A percentile compares a stretch with the other conserved stretches of the same genome.
These are phyloP conservation scores for Catenaria anguillulae DNA, from an alignment of 371 early-diverging fungal genomes.

Conservation along the genomic window DNA sequence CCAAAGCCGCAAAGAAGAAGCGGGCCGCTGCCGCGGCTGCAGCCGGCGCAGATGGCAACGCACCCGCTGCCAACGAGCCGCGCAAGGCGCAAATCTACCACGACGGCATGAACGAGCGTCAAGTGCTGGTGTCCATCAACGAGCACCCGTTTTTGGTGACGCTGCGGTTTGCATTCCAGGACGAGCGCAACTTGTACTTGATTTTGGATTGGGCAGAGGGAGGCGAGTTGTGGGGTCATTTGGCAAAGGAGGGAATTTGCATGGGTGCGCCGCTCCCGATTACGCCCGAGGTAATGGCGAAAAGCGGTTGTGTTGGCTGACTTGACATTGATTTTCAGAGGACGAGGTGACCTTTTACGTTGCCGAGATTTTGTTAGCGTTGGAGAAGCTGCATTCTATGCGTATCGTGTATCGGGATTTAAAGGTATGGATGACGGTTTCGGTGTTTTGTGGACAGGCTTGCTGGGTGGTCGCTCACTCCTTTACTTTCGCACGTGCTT, in stretches of 20 bases:
- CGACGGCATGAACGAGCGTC: not conserved
- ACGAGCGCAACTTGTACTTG: not conserved
- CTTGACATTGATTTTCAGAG: not conserved
- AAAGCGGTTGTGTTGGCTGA: too few species aligned
- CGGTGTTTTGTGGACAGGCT: too few species aligned
- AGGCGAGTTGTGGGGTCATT: not conserved
- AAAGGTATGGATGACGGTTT: slow-evolving; percentile 20
- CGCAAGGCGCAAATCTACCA: not conserved
- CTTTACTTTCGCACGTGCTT: too few species aligned
- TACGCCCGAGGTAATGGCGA: too few species aligned
- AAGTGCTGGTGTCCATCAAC: not conserved
- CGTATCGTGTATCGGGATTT: slow-evolving; percentile 48
- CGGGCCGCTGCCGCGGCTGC: too few species aligned
- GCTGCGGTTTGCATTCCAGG: slow-evolving; percentile 4
- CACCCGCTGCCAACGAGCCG: not conserved
- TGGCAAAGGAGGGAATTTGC: not conserved
- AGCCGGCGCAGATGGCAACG: not conserved
- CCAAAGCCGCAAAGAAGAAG: not conserved
- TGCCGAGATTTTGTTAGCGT: slow-evolving; percentile 45
- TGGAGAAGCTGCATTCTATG: slow-evolving; percentile 45
- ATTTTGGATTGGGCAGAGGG: not conserved
- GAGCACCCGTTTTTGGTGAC: not conserved
- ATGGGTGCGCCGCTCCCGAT: not conserved
- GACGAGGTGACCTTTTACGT: slow-evolving; percentile 32
- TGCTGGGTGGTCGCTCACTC: too few species aligned